A percentile compares a stretch with the other conserved stretches of the same genome.
These are phyloP conservation scores for Takashimella koratensis DNA, from an alignment of 1,284 basidiomycete species.

Conservation along the genomic window DNA sequence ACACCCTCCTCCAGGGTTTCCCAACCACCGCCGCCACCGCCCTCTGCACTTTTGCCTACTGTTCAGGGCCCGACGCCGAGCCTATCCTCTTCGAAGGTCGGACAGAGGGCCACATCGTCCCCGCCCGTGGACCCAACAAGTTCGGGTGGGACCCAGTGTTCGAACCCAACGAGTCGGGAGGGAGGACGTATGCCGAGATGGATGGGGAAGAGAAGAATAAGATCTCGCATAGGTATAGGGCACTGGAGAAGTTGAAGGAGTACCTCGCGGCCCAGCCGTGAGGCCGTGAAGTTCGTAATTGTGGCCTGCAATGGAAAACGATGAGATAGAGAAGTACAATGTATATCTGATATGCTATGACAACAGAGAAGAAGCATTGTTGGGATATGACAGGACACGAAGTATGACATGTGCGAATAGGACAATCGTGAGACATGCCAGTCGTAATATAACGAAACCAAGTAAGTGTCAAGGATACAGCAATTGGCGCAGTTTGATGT, in stretches of 20 bases:
- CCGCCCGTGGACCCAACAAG: constrained; percentile 67
- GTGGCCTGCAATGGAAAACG: too few relatives aligned
- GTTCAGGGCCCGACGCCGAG: constrained; percentile 71
- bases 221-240: constrained; percentile 85
- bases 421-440: too few relatives aligned
- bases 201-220: constrained; percentile 74
- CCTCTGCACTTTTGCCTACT: constrained; percentile 94
- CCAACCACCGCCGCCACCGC: constrained; percentile 75
- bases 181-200: constrained; percentile 84
- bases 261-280: constrained; percentile 54
- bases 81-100: constrained; percentile 82
- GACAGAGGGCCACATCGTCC: constrained; percentile 84
- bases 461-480: too few relatives aligned
- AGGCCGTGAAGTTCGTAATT: too few relatives aligned
- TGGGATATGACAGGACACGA: too few relatives aligned
- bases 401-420: too few relatives aligned
- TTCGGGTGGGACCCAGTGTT: constrained; percentile 96
- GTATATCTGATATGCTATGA: too few relatives aligned
- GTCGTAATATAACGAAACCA: too few relatives aligned
- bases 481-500: too few relatives aligned
- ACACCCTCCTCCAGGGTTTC: constrained; percentile 82
- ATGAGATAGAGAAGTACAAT: too few relatives aligned
- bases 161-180: constrained; percentile 59
- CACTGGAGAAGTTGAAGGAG: constrained; percentile 72
- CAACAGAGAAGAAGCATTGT: too few relatives aligned